These are phyloP conservation scores for Colletotrichum sp. DNA, from an alignment of 2,329 filamentous ascomycete genomes.

Conservation along the genomic window DNA sequence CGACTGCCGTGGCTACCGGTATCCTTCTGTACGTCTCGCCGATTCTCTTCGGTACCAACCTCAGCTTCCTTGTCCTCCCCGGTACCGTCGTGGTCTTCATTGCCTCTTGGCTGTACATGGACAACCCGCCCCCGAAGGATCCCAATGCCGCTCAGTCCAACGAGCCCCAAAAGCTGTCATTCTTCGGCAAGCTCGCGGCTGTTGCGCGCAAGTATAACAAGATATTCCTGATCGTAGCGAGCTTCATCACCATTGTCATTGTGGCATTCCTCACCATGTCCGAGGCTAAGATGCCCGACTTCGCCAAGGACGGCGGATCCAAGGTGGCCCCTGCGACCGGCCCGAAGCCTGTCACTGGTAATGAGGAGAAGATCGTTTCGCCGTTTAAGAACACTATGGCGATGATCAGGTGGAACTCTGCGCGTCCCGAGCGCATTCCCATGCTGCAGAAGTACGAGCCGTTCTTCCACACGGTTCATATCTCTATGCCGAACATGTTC, in stretches of 20 bases:
- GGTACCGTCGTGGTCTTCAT: constrained; percentile 33
- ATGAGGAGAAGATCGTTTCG: constrained; percentile 22
- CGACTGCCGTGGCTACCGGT: constrained; percentile 33
- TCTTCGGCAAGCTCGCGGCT: constrained; percentile 14
- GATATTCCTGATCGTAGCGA: constrained; percentile 12
- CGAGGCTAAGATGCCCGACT: constrained; percentile 20
- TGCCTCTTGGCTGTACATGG: constrained; percentile 35
- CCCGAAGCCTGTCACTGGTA: constrained; percentile 3
- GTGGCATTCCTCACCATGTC: constrained; percentile 24
- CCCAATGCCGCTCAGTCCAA: constrained; percentile 8
- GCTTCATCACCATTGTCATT: constrained; percentile 23
- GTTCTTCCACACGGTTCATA: constrained; percentile 34
- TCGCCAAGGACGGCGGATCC: constrained; percentile 6
- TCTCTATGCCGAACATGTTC: constrained; percentile 28
- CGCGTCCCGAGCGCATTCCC: constrained; percentile 29
- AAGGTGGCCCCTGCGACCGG: not conserved
- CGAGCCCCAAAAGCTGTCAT: constrained; percentile 13
- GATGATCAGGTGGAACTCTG: constrained; percentile 32
- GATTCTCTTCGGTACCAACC: constrained; percentile 31
- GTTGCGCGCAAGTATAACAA: constrained; percentile 21
- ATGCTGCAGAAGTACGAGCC: constrained; percentile 31
- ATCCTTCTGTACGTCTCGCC: constrained; percentile 35
- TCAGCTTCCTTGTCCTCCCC: constrained; percentile 31
- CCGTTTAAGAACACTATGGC: constrained; percentile 33
- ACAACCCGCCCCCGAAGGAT: constrained; percentile 29